phyloP scores from a whole-genome alignment of 495 filamentous ascomycete species.

The Entonaema liquescens region DNA sequence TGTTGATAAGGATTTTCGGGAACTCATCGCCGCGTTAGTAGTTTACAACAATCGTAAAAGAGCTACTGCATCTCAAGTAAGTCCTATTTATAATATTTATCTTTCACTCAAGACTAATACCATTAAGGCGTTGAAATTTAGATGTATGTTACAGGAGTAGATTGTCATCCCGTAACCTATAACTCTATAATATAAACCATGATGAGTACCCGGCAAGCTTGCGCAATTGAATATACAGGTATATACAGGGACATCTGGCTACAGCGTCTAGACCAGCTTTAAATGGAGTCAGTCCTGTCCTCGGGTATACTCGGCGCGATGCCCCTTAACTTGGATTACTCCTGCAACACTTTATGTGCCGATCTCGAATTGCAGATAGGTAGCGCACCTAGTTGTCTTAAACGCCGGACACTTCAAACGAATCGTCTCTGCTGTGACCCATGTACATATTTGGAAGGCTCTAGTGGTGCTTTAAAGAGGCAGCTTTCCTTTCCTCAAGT shows the following conservation, averaged over 20 bases:
- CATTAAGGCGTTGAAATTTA: slow-evolving; percentile 27
- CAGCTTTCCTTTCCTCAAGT: slow-evolving; percentile 14
- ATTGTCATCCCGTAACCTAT: background rate
- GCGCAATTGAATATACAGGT: background rate
- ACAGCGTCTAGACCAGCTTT: background rate
- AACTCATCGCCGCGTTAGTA: slow-evolving; percentile 46
- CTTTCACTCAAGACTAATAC: slow-evolving; percentile 17
- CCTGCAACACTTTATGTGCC: background rate
- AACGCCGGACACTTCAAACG: background rate
- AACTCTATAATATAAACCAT: background rate
- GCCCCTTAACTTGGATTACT: background rate
- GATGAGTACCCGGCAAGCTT: background rate
- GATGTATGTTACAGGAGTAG: slow-evolving; percentile 12
- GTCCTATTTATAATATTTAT: background rate
- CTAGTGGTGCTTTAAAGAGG: slow-evolving; percentile 6
- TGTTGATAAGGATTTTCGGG: slow-evolving; percentile 45
- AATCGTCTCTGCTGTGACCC: background rate
- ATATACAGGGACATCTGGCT: background rate
- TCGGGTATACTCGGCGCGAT: background rate
- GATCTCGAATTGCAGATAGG: background rate
- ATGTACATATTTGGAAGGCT: background rate
- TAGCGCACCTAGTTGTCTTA: background rate
- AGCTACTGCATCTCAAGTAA: slow-evolving; percentile 42
- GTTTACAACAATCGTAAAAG: slow-evolving; percentile 46
- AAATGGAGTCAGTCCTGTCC: background rate